Evolutionary conservation across 2,329 filamentous ascomycete genomes (phyloP).

Genomic region (Neofusicoccum cordaticola): DNA sequence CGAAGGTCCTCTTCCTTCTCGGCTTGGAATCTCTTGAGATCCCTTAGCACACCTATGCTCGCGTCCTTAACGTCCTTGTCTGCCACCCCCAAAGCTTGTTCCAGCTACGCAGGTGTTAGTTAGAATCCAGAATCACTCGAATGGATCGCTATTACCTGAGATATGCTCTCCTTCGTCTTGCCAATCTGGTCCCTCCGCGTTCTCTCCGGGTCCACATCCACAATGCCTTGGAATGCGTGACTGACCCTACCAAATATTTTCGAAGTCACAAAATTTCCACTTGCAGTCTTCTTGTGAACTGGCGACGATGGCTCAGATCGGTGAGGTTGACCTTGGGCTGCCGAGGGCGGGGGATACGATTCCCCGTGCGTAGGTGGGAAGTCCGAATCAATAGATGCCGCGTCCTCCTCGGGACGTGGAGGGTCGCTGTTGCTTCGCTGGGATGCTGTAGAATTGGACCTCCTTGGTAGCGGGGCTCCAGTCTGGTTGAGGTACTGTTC

Average conservation of each 20-base stretch:
- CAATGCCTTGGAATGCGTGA: constrained; percentile 93
- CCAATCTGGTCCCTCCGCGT: constrained; percentile 91
- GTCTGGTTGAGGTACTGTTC: constrained; percentile 78
- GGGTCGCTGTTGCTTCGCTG: constrained; percentile 40
- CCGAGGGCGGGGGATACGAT: constrained; percentile 61
- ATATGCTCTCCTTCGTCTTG: constrained; percentile 87
- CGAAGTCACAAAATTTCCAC: constrained; percentile 81
- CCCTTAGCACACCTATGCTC: constrained; percentile 80
- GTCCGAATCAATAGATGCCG: constrained; percentile 90
- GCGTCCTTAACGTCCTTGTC: constrained; percentile 93
- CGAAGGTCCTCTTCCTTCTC: constrained; percentile 95
- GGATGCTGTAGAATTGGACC: constrained; percentile 62
- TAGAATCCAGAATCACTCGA: not conserved
- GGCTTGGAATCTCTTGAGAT: constrained; percentile 86
- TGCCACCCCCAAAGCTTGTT: constrained; percentile 84
- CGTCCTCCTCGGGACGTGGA: constrained; percentile 64
- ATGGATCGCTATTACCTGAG: constrained; percentile 43
- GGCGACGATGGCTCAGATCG: constrained; percentile 26
- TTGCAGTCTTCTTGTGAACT: constrained; percentile 73
- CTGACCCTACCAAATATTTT: constrained; percentile 93
- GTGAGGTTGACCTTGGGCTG: constrained; percentile 65
- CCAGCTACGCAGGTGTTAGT: constrained; percentile 56
- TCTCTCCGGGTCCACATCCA: constrained; percentile 91
- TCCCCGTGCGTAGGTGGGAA: constrained; percentile 89
- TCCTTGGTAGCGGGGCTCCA: constrained; percentile 63